Percentiles rank a stretch among this genome's conserved stretches.
Evolutionary conservation across 495 filamentous ascomycete species (phyloP).

Genomic region (Pseudomonodictys pantanalensis): DNA sequence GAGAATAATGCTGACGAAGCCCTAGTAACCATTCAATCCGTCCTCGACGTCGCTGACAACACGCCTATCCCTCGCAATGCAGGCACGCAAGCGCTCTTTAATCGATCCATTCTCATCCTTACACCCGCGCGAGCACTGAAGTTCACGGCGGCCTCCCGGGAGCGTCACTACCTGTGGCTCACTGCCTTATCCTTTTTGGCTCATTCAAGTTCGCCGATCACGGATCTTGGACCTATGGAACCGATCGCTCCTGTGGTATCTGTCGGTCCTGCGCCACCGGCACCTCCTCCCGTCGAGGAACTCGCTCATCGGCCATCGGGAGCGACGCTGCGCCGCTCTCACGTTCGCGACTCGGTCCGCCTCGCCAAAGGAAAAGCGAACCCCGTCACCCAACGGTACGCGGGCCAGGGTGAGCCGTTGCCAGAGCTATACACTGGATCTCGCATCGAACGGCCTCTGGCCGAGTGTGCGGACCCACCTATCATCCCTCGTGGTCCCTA

Average conservation of each 20-base stretch:
- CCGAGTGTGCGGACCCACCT: constrained; percentile 66
- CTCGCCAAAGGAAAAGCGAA: constrained; percentile 77
- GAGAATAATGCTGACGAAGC: constrained; percentile 29
- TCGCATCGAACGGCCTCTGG: constrained; percentile 21
- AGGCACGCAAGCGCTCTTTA: constrained; percentile 60
- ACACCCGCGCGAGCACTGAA: constrained; percentile 93
- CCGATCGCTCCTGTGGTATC: too few species aligned
- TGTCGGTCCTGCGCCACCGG: constrained; percentile 32
- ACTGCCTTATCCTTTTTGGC: constrained; percentile 91
- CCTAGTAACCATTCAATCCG: constrained; percentile 89
- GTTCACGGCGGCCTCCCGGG: constrained; percentile 78
- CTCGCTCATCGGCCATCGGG: constrained; percentile 1
- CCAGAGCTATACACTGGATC: constrained; percentile 24
- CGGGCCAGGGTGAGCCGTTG: constrained; percentile 36
- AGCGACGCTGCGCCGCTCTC: constrained; percentile 52
- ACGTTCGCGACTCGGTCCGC: constrained; percentile 86
- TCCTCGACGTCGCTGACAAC: constrained; percentile 93
- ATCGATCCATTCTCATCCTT: constrained; percentile 90
- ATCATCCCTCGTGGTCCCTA: constrained; percentile 68
- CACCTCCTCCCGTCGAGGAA: constrained; percentile 24
- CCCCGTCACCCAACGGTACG: constrained; percentile 39
- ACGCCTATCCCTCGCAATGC: constrained; percentile 77
- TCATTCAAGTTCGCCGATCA: constrained; percentile 63
- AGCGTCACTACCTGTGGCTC: constrained; percentile 93
- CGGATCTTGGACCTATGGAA: constrained; percentile 23